Evolutionary conservation across 208 protist genomes (phyloP), one percentile per base, ranked within the genome.

Genomic region (Leptomonas pyrrhocoris): DNA sequence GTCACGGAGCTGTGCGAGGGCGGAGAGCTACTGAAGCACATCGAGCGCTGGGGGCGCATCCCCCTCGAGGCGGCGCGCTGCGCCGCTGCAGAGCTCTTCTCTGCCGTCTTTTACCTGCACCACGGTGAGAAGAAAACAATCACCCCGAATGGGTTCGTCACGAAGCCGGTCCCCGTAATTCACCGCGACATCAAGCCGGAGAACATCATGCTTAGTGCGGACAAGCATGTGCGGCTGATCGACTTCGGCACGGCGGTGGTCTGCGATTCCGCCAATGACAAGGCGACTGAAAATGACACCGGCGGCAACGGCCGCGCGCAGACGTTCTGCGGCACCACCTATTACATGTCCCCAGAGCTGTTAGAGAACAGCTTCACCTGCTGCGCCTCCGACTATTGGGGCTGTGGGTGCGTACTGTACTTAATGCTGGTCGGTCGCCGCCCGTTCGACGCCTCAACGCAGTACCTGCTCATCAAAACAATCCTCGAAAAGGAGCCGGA

Each of bases 121-220:
- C 62, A 89, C 71, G 88, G 89, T 31, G 78, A 89, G 23, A 96
- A 94, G 68, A 75, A 73, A n/a, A 69, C 50, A 30, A 63, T 38
- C 49, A 40, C 68, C 5, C 63, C 74, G 21, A 58, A 43, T 12
- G 74, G 56, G 40, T 49, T 43, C 3, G 53, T 9, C 0, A 28
- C 57, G 57, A 86, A 84, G 53, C 63, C 80, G 12, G 53, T 86
- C 30, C 86, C 86, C 23, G 93, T 99, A 57, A 79, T 98, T 34
- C 98, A 99, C 74, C 78, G 97, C 50, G 97, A 99, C 73, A 89
- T 99, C 46, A 99, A 99, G 74, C 97, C 97, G 13, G 96, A 98
- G 73, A 98, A 99, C 74, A 90, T 99, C 38, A 92, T 99, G 80
- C 78, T 99, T 40, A 93, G 78, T 56, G 74, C 67, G 19, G 85